Evolutionary conservation across 2,329 filamentous ascomycete genomes (phyloP), one percentile per base, ranked within the genome.

Genomic region (Nigrospora osmanthi): DNA sequence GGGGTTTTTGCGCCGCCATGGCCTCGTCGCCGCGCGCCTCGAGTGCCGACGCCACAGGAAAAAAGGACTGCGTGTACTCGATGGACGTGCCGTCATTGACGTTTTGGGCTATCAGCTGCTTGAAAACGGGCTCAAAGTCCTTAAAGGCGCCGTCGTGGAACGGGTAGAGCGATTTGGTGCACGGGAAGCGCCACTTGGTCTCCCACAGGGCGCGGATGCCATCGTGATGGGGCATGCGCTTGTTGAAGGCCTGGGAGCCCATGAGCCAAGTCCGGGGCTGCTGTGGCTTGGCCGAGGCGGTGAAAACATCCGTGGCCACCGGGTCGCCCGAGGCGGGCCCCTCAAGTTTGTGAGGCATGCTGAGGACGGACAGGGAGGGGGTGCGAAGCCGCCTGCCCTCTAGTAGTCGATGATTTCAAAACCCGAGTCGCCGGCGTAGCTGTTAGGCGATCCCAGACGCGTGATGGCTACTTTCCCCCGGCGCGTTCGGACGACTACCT

Each of bases 111-210:
- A 83, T 76, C 38, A 89, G 66, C 45, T 76, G 66, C n/a, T 75
- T 60, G 42, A 87, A 85, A 31, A 89, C 72, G 15, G 82, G 82
- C 53, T 77, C 73, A 57, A 89, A 88, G 62, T 89, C 85, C 46
- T 79, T 71, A 47, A 76, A 75, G 4, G 72, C 67, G 40, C 81
- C 79, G 62, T 89, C 85, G 68, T 89, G 85, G 70, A 89, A 89
- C 1, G 83, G 82, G 54, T 87, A 85, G 10, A 88, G 71, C 46
- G 79, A 73, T 64, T 80, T 81, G 33, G 63, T 62, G 60, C 76
- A 80, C 6, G 81, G 81, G 52, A 75, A 69, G 63, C 81, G 81
- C 85, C 85, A 89, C 63, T 87, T 87, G 7, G 80, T 85, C 65
- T 87, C 81, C 85, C 86, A 89, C 28, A 86, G 65, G 11, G 73